These are phyloP conservation scores for Xylaria sp. DNA, from an alignment of 2,329 filamentous ascomycete species.

Conservation along the genomic window DNA sequence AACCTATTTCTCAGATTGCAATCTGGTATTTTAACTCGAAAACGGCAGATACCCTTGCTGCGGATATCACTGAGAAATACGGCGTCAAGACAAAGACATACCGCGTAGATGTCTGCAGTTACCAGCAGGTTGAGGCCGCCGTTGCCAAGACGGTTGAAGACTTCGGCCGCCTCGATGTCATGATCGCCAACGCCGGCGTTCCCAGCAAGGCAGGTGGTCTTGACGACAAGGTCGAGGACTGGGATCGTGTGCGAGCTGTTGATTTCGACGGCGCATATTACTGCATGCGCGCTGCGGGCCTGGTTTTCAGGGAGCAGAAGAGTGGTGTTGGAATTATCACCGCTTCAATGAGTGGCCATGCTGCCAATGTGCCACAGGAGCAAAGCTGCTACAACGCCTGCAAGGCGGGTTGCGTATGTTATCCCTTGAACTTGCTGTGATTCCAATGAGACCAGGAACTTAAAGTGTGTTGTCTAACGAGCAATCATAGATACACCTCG, in stretches of 20 bases:
- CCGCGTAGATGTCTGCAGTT: constrained; percentile 36
- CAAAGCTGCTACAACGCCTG: constrained; percentile 46
- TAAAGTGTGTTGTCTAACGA: constrained; percentile 26
- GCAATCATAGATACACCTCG: constrained; percentile 49
- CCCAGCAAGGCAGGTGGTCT: constrained; percentile 50
- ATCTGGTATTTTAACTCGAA: constrained; percentile 41
- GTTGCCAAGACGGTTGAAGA: constrained; percentile 47
- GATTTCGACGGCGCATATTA: constrained; percentile 52
- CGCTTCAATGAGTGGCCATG: constrained; percentile 50
- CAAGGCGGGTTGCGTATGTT: constrained; percentile 27
- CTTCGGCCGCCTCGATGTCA: constrained; percentile 52
- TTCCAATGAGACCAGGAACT: background rate
- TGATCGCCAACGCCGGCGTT: constrained; percentile 52
- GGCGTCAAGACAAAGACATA: constrained; percentile 38
- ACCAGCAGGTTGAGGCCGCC: constrained; percentile 46
- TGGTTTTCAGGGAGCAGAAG: constrained; percentile 50
- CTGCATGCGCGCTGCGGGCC: constrained; percentile 50
- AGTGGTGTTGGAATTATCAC: constrained; percentile 52
- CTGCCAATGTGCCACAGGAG: constrained; percentile 45
- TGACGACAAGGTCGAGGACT: constrained; percentile 48
- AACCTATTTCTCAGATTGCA: constrained; percentile 34
- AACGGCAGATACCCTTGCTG: constrained; percentile 34
- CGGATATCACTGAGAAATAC: constrained; percentile 35
- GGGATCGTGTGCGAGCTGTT: constrained; percentile 46
- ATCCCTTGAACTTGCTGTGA: background rate